A percentile compares a stretch with the other conserved stretches of the same genome.
These are phyloP conservation scores for Aspergillus sp. DNA, from an alignment of 2,329 filamentous ascomycete genomes.

Conservation along the genomic window DNA sequence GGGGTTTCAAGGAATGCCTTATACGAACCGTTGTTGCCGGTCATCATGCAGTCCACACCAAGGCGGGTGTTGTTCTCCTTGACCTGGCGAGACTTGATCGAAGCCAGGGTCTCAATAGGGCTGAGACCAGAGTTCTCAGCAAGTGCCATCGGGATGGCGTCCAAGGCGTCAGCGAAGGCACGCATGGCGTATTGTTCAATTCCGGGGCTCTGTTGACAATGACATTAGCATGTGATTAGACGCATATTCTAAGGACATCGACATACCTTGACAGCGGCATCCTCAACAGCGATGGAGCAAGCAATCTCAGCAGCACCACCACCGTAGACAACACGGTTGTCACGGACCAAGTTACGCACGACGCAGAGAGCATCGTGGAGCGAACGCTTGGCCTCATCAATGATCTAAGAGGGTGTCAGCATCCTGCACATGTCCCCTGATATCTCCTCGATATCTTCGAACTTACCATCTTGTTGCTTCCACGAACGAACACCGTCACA, in stretches of 20 bases:
- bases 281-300: constrained; percentile 93
- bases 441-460: background rate
- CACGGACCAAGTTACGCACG: constrained; percentile 90
- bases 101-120: constrained; percentile 91
- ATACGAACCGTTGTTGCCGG: constrained; percentile 74
- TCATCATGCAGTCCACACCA: constrained; percentile 97
- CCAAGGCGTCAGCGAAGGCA: constrained; percentile 91
- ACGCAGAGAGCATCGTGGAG: constrained; percentile 97
- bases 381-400: constrained; percentile 97
- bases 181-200: constrained; percentile 99
- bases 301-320: constrained; percentile 96
- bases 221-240: constrained; percentile 8
- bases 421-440: background rate
- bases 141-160: constrained; percentile 90
- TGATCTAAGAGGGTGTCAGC: constrained; percentile 65
- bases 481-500: constrained; percentile 92
- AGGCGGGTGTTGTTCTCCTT: constrained; percentile 78
- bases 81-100: constrained; percentile 94
- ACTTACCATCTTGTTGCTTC: constrained; percentile 98
- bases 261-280: constrained; percentile 76
- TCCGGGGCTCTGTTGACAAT: constrained; percentile 69
- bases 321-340: constrained; percentile 97
- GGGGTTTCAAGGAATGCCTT: background rate
- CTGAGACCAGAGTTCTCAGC: constrained; percentile 96
- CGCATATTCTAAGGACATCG: background rate